Evolutionary conservation across 495 filamentous ascomycete genomes (phyloP).

Genomic region (Cercophora newfieldiana): DNA sequence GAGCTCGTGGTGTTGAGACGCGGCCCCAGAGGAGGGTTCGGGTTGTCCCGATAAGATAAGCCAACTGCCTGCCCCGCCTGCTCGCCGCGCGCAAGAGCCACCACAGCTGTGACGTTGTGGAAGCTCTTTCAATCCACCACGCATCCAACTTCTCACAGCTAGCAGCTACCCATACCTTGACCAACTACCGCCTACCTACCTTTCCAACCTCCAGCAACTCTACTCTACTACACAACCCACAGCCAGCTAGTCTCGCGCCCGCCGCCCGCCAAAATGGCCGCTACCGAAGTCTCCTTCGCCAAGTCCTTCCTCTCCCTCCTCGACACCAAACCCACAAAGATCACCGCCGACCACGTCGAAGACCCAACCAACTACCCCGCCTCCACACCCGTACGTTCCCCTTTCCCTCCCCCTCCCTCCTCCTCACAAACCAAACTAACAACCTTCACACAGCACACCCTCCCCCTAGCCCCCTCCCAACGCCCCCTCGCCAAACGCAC

Average conservation of each 20-base stretch:
- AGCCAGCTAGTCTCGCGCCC: background rate
- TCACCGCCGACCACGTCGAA: conserved; percentile 81
- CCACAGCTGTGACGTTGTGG: background rate
- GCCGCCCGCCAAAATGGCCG: conserved; percentile 16
- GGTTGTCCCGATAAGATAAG: background rate
- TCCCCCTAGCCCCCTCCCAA: conserved; percentile 44
- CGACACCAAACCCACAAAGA: conserved; percentile 72
- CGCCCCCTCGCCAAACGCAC: conserved; percentile 14
- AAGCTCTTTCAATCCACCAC: background rate
- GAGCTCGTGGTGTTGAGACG: background rate
- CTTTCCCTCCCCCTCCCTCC: background rate
- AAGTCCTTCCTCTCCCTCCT: conserved; percentile 79
- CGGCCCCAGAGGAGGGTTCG: background rate
- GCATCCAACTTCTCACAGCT: background rate
- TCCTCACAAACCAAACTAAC: background rate
- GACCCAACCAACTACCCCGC: conserved; percentile 73
- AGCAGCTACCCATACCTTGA: background rate
- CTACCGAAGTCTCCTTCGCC: conserved; percentile 76
- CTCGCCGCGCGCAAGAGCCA: background rate
- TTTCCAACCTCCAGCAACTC: background rate
- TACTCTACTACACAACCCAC: background rate
- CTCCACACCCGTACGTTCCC: conserved; percentile 63
- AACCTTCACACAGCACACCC: conserved; percentile 41
- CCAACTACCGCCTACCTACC: background rate
- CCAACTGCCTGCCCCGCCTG: background rate